Percentiles rank a stretch among this genome's conserved stretches.
Evolutionary conservation across 208 protist species (phyloP).

Genomic region (Kentomonas sorsogonicus): DNA sequence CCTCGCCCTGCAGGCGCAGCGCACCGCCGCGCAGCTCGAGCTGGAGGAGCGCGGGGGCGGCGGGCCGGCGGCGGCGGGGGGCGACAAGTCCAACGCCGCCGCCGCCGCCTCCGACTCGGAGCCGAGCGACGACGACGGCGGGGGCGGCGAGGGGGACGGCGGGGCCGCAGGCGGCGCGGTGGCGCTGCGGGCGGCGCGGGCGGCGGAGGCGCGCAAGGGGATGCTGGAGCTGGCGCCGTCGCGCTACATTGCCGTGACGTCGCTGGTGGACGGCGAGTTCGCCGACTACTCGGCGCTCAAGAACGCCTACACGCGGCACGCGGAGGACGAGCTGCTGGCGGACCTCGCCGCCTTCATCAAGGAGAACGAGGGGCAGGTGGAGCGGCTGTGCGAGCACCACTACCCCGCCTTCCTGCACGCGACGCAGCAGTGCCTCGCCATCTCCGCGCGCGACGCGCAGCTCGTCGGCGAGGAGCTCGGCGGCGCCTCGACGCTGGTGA

Average conservation of each 20-base stretch:
- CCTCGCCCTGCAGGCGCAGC: slow-evolving; percentile 42
- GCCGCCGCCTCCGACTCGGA: slow-evolving; percentile 17
- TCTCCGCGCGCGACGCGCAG: slow-evolving; percentile 77
- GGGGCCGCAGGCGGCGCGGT: slow-evolving; percentile 7
- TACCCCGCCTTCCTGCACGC: slow-evolving; percentile 85
- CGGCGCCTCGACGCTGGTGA: slow-evolving; percentile 64
- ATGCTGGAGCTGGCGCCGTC: slow-evolving; percentile 51
- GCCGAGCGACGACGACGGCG: slow-evolving; percentile 27
- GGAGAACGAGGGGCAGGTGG: slow-evolving; percentile 83
- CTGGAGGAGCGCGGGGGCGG: slow-evolving; percentile 42
- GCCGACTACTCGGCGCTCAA: slow-evolving; percentile 82
- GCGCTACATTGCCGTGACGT: slow-evolving; percentile 79
- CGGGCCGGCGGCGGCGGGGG: slow-evolving; percentile 12
- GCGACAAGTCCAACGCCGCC: slow-evolving; percentile 24
- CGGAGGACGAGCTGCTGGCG: slow-evolving; percentile 68
- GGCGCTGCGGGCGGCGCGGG: slow-evolving; percentile 16
- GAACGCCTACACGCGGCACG: slow-evolving; percentile 71
- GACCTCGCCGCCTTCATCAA: slow-evolving; percentile 76
- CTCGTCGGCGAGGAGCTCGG: slow-evolving; percentile 82
- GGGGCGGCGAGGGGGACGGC: slow-evolving; percentile 4
- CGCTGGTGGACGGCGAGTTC: slow-evolving; percentile 85
- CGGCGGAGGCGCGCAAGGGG: slow-evolving; percentile 13
- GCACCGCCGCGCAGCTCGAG: slow-evolving; percentile 38
- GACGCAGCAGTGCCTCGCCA: slow-evolving; percentile 74
- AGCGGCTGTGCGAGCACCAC: slow-evolving; percentile 80